A percentile compares a stretch with the other conserved stretches of the same genome.
phyloP scores from a whole-genome alignment of 2,329 filamentous ascomycete genomes.

The Pleoardoris graminearum region DNA sequence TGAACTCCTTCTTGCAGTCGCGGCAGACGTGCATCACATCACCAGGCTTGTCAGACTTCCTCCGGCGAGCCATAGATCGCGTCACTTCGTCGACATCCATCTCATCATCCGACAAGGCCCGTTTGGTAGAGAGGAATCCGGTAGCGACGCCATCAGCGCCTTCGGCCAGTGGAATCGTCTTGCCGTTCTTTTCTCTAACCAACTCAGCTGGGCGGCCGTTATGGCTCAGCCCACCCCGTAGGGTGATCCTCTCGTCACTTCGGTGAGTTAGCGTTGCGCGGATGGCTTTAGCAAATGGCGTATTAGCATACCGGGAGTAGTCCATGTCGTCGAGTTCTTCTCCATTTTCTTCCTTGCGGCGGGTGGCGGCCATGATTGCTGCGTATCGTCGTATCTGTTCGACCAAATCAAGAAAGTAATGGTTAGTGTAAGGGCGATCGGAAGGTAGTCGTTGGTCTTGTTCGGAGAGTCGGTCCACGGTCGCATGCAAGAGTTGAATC shows the following conservation, averaged over 20 bases:
- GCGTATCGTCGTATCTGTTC: constrained; percentile 93
- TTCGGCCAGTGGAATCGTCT: constrained; percentile 71
- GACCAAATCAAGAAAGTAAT: constrained; percentile 95
- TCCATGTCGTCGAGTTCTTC: constrained; percentile 57
- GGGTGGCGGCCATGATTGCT: constrained; percentile 75
- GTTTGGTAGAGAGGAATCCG: constrained; percentile 53
- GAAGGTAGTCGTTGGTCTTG: constrained; percentile 80
- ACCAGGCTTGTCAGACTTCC: constrained; percentile 87
- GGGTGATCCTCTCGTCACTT: constrained; percentile 72
- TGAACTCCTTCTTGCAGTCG: constrained; percentile 86
- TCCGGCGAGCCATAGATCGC: constrained; percentile 92
- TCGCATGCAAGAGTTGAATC: constrained; percentile 86
- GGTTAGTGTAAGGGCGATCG: constrained; percentile 91
- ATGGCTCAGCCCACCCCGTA: constrained; percentile 78
- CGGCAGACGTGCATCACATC: constrained; percentile 80
- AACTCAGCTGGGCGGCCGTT: constrained; percentile 84
- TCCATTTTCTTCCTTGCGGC: constrained; percentile 65
- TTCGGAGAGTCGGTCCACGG: constrained; percentile 82
- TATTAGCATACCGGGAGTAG: constrained; percentile 49
- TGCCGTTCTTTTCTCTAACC: constrained; percentile 78
- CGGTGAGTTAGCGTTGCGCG: constrained; percentile 25
- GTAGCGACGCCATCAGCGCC: constrained; percentile 63
- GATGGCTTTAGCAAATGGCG: constrained; percentile 23
- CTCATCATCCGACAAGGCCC: constrained; percentile 61
- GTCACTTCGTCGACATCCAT: constrained; percentile 81